Base-by-base conservation (phyloP, 345 rosid species). In the Diplotaxis tenuifolia region DNA sequence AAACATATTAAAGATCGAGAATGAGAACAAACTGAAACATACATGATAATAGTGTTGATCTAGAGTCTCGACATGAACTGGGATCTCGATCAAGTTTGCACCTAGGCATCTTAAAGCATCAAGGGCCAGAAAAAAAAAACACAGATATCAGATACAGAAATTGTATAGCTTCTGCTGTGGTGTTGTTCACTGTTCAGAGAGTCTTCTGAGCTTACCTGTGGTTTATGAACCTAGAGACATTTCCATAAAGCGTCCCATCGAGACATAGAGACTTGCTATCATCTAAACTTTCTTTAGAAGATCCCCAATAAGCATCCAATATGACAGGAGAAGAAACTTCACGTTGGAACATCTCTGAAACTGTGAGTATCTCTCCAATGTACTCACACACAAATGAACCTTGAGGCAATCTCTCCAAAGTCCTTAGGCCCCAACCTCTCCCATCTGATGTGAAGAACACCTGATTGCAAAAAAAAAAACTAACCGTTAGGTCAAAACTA, bases 191-290 rank as follows among this genome's bases (percentile, higher is more conserved):
- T n/a, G n/a, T 25, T 34, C 14, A 21, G 32, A 20, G 34, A 18
- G 21, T 67, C n/a, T 34, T 34, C 15, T 25, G 27, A 36, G 28
- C 16, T 62, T 79, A 92, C 96, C 94, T 88, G 77, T 92, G 97
- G 76, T 92, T 92, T 62, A 92, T 80, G 68, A 89, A 92, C 79
- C 97, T 82, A 12, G 96, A 88, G 53, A 87, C 84, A 65, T 92
- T 92, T 65, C 97, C 97, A 79, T 82, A 83, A 59, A 19, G 70
- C 1, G 85, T 81, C 15, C n/a, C n/a, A n/a, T n/a, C n/a, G n/a
- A n/a, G n/a, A n/a, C n/a, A n/a, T n/a, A n/a, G n/a, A n/a, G n/a
- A n/a, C n/a, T n/a, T n/a, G n/a, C n/a, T n/a, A 74, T 88, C 92
- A 65, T 74, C 80, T 36, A 79, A 68, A 65, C 73, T 62, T 76